Percentiles rank a stretch among this genome's conserved stretches.
These are phyloP conservation scores for Colletotrichum sp. DNA, from an alignment of 2,329 filamentous ascomycete genomes.

Conservation along the genomic window DNA sequence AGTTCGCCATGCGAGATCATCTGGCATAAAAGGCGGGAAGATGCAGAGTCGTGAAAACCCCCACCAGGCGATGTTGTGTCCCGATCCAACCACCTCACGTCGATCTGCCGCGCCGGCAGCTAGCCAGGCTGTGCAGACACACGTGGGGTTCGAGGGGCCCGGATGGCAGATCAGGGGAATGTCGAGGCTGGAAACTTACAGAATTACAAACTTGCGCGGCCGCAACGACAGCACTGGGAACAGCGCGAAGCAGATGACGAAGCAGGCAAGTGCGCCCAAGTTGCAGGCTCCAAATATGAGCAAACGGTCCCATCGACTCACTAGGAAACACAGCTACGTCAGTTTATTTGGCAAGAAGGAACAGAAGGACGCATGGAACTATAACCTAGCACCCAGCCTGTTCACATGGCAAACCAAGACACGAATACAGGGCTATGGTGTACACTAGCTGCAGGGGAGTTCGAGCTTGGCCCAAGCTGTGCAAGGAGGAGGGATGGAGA, in stretches of 20 bases:
- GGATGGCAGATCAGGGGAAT: conserved; percentile 13
- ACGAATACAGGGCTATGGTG: conserved; percentile 45
- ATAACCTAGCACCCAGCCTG: conserved; percentile 7
- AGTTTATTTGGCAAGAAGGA: conserved; percentile 30
- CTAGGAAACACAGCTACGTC: conserved; percentile 54
- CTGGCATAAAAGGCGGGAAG: conserved; percentile 37
- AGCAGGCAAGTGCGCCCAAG: conserved; percentile 86
- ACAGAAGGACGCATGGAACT: conserved; percentile 25
- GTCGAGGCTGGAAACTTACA: conserved; percentile 72
- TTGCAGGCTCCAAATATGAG: conserved; percentile 93
- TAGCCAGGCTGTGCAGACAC: not conserved
- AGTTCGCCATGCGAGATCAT: conserved; percentile 28
- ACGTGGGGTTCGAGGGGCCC: not conserved
- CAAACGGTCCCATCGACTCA: conserved; percentile 96
- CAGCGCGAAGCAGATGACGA: conserved; percentile 89
- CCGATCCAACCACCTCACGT: not conserved
- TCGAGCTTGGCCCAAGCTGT: conserved; percentile 27
- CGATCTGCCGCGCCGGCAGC: conserved; percentile 13
- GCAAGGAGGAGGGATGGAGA: not conserved
- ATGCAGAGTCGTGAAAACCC: conserved; percentile 31
- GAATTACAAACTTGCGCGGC: conserved; percentile 92
- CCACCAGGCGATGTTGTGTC: not conserved
- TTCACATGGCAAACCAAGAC: conserved; percentile 41
- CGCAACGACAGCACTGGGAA: conserved; percentile 82
- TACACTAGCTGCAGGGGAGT: conserved; percentile 51